Evolutionary conservation across 2,329 filamentous ascomycete genomes (phyloP).

Genomic region (Penicillium sp.): DNA sequence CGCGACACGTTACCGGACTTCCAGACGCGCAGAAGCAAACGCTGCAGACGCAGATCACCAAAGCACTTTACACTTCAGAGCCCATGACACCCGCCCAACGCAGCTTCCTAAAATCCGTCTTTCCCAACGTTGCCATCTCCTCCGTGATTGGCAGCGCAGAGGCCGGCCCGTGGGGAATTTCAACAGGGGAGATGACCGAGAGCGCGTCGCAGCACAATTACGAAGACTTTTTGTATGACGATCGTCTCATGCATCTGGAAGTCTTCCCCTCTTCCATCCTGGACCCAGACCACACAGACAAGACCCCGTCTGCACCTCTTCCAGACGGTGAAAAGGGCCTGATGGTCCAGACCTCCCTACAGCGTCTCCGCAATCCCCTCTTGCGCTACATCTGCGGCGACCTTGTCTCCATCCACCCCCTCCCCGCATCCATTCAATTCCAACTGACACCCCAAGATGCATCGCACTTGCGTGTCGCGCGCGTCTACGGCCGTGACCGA

Average conservation of each 20-base stretch:
- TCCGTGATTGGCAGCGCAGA: conserved; percentile 1
- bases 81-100: neutral
- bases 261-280: conserved; percentile 30
- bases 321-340: conserved; percentile 39
- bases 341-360: conserved; percentile 46
- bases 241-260: conserved; percentile 40
- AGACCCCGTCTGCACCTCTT: conserved; percentile 11
- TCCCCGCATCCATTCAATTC: conserved; percentile 23
- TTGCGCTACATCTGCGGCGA: conserved; percentile 50
- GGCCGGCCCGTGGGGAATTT: neutral
- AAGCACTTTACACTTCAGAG: neutral
- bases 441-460: conserved; percentile 22
- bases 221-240: conserved; percentile 37
- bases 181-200: conserved; percentile 7
- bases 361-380: conserved; percentile 46
- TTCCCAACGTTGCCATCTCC: neutral
- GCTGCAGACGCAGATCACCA: neutral
- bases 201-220: conserved; percentile 38
- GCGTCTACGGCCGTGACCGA: conserved; percentile 44
- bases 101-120: neutral
- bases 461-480: conserved; percentile 36
- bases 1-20: neutral
- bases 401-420: conserved; percentile 42
- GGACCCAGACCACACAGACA: neutral
- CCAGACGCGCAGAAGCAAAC: neutral